Conservation (phyloP, 31 red algal species). For the Porphyra umbilicalis region DNA sequence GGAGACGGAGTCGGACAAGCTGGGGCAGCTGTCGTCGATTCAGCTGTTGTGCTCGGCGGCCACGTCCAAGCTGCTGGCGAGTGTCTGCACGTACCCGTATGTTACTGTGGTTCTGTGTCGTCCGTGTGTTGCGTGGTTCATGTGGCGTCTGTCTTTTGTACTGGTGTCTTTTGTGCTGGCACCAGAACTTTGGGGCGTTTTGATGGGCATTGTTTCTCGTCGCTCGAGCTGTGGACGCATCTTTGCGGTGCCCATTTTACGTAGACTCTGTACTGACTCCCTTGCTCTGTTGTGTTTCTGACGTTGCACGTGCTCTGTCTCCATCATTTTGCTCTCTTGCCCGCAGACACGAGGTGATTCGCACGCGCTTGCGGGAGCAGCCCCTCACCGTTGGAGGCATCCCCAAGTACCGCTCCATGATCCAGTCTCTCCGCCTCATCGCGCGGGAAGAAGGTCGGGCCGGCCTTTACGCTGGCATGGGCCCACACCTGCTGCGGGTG, state of each 20-base stretch:
- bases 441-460: slow-evolving; percentile 36
- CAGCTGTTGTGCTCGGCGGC: slow-evolving; percentile 37
- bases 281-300: no score
- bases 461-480: slow-evolving; percentile 54
- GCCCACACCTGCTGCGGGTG: slow-evolving; percentile 54
- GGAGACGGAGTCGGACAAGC: slow-evolving; percentile 1
- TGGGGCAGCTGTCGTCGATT: slow-evolving; percentile 14
- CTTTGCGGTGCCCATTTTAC: no score
- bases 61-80: slow-evolving; percentile 34
- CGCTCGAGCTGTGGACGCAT: no score
- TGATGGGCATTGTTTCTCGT: no score
- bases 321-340: not conserved
- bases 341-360: slow-evolving; percentile 39
- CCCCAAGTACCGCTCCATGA: slow-evolving; percentile 52
- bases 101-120: not conserved
- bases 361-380: slow-evolving; percentile 44
- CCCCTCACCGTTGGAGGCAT: slow-evolving; percentile 4
- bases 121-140: no score
- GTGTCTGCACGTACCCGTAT: slow-evolving; percentile 33
- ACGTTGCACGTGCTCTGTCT: not conserved
- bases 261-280: no score
- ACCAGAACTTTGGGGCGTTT: no score
- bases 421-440: slow-evolving; percentile 30
- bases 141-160: no score
- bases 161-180: no score